Conservation (phyloP, 2,329 filamentous ascomycete genomes). For the Cladorrhinum sp. region DNA sequence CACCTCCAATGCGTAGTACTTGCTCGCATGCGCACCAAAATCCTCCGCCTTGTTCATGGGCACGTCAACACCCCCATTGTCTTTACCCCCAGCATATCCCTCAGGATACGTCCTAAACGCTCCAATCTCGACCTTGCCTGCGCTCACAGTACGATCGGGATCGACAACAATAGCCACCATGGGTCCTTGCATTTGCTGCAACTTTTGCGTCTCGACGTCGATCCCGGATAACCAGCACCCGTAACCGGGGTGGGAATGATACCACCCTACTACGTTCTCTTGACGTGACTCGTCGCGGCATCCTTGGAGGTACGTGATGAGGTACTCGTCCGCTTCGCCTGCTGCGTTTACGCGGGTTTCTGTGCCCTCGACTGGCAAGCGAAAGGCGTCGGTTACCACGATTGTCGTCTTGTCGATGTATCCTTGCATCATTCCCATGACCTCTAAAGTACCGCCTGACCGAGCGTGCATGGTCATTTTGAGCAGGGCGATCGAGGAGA, state of each 20-base stretch:
- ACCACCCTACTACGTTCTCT: slow-evolving; percentile 97
- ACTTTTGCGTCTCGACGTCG: slow-evolving; percentile 84
- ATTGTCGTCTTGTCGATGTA: slow-evolving; percentile 83
- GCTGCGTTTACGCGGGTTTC: slow-evolving; percentile 97
- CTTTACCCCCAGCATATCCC: slow-evolving; percentile 52
- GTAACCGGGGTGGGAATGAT: slow-evolving; percentile 95
- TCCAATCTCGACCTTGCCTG: slow-evolving; percentile 94
- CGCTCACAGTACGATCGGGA: slow-evolving; percentile 89
- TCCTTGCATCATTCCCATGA: slow-evolving; percentile 98
- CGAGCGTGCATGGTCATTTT: slow-evolving; percentile 99
- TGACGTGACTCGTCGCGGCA: slow-evolving; percentile 72
- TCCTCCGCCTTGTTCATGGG: slow-evolving; percentile 93
- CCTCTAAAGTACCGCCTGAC: slow-evolving; percentile 85
- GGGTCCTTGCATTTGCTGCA: slow-evolving; percentile 83
- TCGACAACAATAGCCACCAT: slow-evolving; percentile 96
- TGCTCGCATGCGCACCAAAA: slow-evolving; percentile 86
- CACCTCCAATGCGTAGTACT: slow-evolving; percentile 89
- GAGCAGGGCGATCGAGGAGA: slow-evolving; percentile 87
- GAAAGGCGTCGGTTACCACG: slow-evolving; percentile 90
- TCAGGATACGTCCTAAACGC: slow-evolving; percentile 90
- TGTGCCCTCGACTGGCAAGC: slow-evolving; percentile 94
- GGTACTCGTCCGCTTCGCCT: slow-evolving; percentile 94
- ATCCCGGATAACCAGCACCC: slow-evolving; percentile 98
- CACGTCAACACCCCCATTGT: slow-evolving; percentile 61
- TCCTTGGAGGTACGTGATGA: slow-evolving; percentile 77